phyloP scores from a whole-genome alignment of 2,329 filamentous ascomycete species.

The Talaromyces sp. region DNA sequence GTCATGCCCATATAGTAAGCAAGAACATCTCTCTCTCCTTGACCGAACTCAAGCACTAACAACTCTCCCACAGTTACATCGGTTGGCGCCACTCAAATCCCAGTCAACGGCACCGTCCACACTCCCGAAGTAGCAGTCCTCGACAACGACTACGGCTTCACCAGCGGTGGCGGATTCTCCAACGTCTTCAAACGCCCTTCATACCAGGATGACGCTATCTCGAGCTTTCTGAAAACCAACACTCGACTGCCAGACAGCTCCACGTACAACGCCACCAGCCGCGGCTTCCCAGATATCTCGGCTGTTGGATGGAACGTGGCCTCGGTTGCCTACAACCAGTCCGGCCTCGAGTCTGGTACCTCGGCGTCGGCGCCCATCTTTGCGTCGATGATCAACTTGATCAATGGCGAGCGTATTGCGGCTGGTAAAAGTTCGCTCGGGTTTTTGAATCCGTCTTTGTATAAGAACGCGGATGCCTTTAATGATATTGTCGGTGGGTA shows the following conservation, averaged over 20 bases:
- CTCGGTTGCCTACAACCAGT: not conserved
- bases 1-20: slow-evolving; percentile 42
- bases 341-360: slow-evolving; percentile 9
- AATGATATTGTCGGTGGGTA: not conserved
- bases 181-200: slow-evolving; percentile 41
- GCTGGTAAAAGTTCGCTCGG: slow-evolving; percentile 48
- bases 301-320: slow-evolving; percentile 34
- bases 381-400: slow-evolving; percentile 53
- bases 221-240: slow-evolving; percentile 33
- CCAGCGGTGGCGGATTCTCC: slow-evolving; percentile 36
- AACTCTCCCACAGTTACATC: slow-evolving; percentile 29
- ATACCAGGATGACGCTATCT: slow-evolving; percentile 39
- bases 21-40: not conserved
- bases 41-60: not conserved
- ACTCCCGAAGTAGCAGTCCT: slow-evolving; percentile 1
- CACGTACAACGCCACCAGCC: slow-evolving; percentile 46
- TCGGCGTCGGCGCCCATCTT: slow-evolving; percentile 54
- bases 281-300: slow-evolving; percentile 58
- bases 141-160: not conserved
- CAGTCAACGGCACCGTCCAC: not conserved
- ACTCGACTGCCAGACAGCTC: slow-evolving; percentile 29
- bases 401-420: slow-evolving; percentile 57
- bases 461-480: slow-evolving; percentile 22
- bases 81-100: slow-evolving; percentile 33
- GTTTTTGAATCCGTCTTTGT: slow-evolving; percentile 59